Evolutionary conservation across 768 basidiomycete species (phyloP).

Genomic region (Dictyophora rubrovolvata): DNA sequence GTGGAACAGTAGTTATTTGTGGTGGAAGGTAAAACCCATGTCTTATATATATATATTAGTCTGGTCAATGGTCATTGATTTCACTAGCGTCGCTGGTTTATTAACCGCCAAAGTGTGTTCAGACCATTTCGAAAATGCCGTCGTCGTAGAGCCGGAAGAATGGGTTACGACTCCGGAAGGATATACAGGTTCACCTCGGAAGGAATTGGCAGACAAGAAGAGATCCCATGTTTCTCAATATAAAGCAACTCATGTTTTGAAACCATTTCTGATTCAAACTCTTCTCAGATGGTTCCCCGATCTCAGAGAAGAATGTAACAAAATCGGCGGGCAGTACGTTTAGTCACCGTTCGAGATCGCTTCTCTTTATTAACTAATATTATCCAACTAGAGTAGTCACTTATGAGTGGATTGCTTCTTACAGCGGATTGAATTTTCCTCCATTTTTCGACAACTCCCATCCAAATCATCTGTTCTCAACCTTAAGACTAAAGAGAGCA

Average conservation of each 20-base stretch:
- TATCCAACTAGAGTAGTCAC: too few relatives aligned
- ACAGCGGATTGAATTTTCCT: too few relatives aligned
- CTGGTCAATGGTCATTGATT: background rate
- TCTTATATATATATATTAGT: too few relatives aligned
- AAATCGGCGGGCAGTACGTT: too few relatives aligned
- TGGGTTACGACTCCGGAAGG: conserved; percentile 15
- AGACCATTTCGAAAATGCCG: conserved; percentile 18
- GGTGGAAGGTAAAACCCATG: conserved; percentile 16
- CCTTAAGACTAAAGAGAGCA: too few relatives aligned
- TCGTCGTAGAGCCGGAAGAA: conserved; percentile 20
- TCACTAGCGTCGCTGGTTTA: conserved; percentile 19
- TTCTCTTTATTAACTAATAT: too few relatives aligned
- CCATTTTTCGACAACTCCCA: too few relatives aligned
- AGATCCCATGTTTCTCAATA: conserved; percentile 14
- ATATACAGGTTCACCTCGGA: background rate
- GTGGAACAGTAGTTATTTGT: conserved; percentile 18
- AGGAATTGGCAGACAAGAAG: background rate
- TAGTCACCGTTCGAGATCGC: too few relatives aligned
- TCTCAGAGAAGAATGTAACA: too few relatives aligned
- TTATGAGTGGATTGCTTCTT: too few relatives aligned
- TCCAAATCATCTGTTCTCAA: too few relatives aligned
- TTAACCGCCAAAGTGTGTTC: conserved; percentile 18
- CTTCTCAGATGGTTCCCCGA: conserved; percentile 13
- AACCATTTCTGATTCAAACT: conserved; percentile 1
- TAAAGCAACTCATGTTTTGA: conserved; percentile 6